A percentile compares a stretch with the other conserved stretches of the same genome.
Conservation (phyloP, 371 early-diverging fungal species). For the Mortierella sp. region DNA sequence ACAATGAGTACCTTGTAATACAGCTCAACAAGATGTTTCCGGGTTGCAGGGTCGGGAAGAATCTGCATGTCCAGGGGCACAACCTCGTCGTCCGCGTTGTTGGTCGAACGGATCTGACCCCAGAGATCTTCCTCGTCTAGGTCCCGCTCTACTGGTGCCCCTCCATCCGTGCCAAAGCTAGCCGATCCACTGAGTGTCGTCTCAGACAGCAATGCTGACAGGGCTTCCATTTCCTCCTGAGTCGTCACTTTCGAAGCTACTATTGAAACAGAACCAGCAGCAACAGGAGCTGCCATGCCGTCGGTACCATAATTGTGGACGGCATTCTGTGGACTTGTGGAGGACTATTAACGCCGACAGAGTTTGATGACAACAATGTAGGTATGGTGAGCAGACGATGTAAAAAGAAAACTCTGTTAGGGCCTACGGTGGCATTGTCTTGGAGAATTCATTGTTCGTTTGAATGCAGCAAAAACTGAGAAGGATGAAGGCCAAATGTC, state of each 20-base stretch:
- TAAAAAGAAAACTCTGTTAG: neutral
- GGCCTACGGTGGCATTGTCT: neutral
- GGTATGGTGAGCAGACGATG: neutral
- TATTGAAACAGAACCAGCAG: constrained; percentile 7
- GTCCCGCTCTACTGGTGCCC: constrained; percentile 15
- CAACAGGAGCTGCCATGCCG: neutral
- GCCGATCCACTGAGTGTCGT: constrained; percentile 34
- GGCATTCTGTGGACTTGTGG: neutral
- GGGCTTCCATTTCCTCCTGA: constrained; percentile 29
- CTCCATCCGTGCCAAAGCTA: constrained; percentile 28
- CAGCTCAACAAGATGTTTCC: constrained; percentile 31
- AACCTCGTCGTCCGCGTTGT: constrained; percentile 8
- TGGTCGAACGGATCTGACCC: constrained; percentile 34
- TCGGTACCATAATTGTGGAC: neutral
- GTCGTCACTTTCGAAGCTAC: neutral
- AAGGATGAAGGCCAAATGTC: neutral
- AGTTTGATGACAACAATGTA: neutral
- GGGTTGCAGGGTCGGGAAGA: constrained; percentile 27
- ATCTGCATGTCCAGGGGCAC: constrained; percentile 36
- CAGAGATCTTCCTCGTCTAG: constrained; percentile 43
- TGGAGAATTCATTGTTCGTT: constrained; percentile 5
- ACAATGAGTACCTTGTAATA: constrained; percentile 37
- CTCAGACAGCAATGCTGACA: constrained; percentile 34
- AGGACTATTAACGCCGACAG: neutral
- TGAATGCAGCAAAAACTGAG: neutral